Evolutionary conservation across 768 basidiomycete genomes (phyloP), one percentile per base, ranked within the genome.

Genomic region (Chiua virens): DNA sequence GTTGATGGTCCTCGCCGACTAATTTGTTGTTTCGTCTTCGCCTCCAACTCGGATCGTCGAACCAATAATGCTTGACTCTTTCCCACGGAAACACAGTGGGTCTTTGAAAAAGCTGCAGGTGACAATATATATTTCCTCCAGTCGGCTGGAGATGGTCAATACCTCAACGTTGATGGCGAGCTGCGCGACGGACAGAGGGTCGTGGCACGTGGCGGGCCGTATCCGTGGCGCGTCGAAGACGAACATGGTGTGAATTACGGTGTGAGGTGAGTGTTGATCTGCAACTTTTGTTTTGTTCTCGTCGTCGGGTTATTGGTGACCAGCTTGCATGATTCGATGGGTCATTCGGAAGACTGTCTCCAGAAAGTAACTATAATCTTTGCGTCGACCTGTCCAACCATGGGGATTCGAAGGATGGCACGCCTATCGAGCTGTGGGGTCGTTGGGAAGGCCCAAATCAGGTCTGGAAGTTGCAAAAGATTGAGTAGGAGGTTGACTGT

Each of bases 161-260:
- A 72, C 64, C 69, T 83, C 25, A 63, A 65, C 13, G 52, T 74
- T 11, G 66, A 65, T 0, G 77, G 59, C 4, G 45, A 56, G 0
- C 38, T 23, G 3, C 0, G 53, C 3, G 67, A 82, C 54, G 81
- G 79, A 2, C 65, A 69, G 2, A 68, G 54, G 22, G 60, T 82
- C 39, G 57, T 79, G 15, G 79, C 71, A 3, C 55, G 57, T 5
- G 35, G 63, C 2, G 61, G 66, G 0, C 73, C 74, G 3, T 72
- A 69, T 40, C 62, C 65, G 35, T 85, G 82, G 82, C 68, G 78
- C 55, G 73, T 84, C 59, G 75, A 74, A 71, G 79, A 82, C 42
- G 65, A 73, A 17, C 48, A 59, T 8, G 69, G 79, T 39, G 53
- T 64, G 0, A 63, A 68, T 2, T 60, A 61, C 3, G 57, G 55